These are phyloP conservation scores for Ophidiomyces ophidiicola DNA, from an alignment of 2,329 filamentous ascomycete genomes.

Conservation along the genomic window DNA sequence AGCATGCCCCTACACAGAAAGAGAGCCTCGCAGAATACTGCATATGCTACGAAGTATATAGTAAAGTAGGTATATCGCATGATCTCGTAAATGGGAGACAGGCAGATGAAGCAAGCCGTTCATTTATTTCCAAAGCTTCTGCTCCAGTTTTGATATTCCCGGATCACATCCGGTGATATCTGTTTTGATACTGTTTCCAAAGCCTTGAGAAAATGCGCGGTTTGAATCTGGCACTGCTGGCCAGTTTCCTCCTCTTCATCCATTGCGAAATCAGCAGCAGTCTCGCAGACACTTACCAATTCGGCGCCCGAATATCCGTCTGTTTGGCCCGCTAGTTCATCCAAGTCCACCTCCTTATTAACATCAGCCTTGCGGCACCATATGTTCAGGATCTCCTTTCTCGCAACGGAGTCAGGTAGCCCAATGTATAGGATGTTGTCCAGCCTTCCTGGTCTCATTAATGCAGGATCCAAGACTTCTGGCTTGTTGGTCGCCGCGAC, in stretches of 20 bases:
- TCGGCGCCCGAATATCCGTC: conserved; percentile 82
- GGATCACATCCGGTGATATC: conserved; percentile 48
- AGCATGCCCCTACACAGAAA: too few species aligned
- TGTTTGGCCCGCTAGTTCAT: conserved; percentile 49
- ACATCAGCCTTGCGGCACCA: conserved; percentile 52
- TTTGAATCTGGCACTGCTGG: conserved; percentile 27
- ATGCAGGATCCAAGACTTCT: conserved; percentile 69
- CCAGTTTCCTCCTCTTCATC: conserved; percentile 39
- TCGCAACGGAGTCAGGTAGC: conserved; percentile 59
- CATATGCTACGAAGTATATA: too few species aligned
- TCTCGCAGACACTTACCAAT: conserved; percentile 50
- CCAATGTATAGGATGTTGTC: conserved; percentile 77
- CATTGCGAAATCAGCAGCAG: conserved; percentile 40
- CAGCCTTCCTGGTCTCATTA: conserved; percentile 75
- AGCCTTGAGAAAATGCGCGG: conserved; percentile 35
- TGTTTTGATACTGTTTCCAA: conserved; percentile 41
- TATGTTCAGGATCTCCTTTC: conserved; percentile 63
- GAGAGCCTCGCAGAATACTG: too few species aligned
- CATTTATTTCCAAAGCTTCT: conserved; percentile 13
- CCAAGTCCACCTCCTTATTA: conserved; percentile 52
- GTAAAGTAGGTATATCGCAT: too few species aligned
- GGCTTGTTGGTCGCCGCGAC: conserved; percentile 88
- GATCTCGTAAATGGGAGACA: too few species aligned
- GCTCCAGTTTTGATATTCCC: conserved; percentile 47
- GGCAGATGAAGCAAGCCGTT: too few species aligned